Conservation (phyloP, 2,329 filamentous ascomycete genomes). For the Aureobasidium sp. region DNA sequence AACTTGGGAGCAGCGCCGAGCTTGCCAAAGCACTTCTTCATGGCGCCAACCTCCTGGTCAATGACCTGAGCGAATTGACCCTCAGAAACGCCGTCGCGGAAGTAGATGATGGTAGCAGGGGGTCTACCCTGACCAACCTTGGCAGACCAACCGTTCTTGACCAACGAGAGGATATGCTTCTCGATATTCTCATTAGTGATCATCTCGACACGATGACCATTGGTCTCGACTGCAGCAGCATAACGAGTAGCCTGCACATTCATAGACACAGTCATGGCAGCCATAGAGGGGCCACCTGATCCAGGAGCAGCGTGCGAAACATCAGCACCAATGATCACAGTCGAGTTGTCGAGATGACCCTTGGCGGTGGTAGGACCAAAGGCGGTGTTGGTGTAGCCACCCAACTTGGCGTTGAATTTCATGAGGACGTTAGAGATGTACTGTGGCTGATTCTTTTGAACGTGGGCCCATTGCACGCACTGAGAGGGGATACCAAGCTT, state of each 20-base stretch:
- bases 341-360: conserved; percentile 43
- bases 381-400: conserved; percentile 63
- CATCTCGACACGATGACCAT: conserved; percentile 76
- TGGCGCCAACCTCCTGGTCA: conserved; percentile 64
- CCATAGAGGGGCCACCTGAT: conserved; percentile 63
- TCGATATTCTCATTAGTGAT: conserved; percentile 63
- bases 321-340: conserved; percentile 84
- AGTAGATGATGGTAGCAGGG: conserved; percentile 77
- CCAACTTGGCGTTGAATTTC: conserved; percentile 96
- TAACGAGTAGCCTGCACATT: conserved; percentile 69
- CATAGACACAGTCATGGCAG: conserved; percentile 76
- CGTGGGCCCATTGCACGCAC: conserved; percentile 66
- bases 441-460: conserved; percentile 63
- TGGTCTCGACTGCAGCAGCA: conserved; percentile 71
- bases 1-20: conserved; percentile 52
- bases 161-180: conserved; percentile 57
- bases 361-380: conserved; percentile 28
- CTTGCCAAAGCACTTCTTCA: conserved; percentile 49
- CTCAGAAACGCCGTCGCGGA: conserved; percentile 87
- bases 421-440: conserved; percentile 92
- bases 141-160: conserved; percentile 55
- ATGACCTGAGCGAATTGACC: conserved; percentile 78
- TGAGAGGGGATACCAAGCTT: conserved; percentile 79
- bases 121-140: conserved; percentile 46
- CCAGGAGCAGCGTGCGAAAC: conserved; percentile 78